Evolutionary conservation across 1,284 basidiomycete genomes (phyloP).

Genomic region (Puccinia polysora): DNA sequence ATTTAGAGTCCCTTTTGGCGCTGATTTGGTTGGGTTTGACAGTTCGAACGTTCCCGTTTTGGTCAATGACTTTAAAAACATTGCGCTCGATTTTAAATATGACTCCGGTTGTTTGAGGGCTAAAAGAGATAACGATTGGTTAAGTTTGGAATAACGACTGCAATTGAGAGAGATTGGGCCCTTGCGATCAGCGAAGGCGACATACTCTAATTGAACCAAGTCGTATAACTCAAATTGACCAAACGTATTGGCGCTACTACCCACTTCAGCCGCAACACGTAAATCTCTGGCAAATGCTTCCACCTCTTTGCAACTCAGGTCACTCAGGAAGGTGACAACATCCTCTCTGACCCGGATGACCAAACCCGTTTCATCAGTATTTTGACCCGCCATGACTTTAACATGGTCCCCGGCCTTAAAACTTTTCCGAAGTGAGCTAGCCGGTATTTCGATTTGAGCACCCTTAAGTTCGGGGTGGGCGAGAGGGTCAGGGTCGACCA

Average conservation of each 20-base stretch:
- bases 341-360: conserved; percentile 75
- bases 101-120: conserved; percentile 86
- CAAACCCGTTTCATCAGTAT: conserved; percentile 89
- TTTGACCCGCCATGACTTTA: conserved; percentile 94
- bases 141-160: too few species aligned
- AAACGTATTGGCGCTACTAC: conserved; percentile 77
- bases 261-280: conserved; percentile 92
- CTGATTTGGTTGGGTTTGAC: conserved; percentile 89
- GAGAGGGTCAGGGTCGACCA: conserved; percentile 53
- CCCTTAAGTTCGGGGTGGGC: conserved; percentile 63
- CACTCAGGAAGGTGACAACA: conserved; percentile 92
- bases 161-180: background rate
- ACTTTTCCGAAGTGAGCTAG: conserved; percentile 81
- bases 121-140: conserved; percentile 52
- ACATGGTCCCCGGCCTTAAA: conserved; percentile 98
- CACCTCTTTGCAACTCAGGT: conserved; percentile 92
- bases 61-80: conserved; percentile 90
- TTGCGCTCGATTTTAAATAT: conserved; percentile 96
- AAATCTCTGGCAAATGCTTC: conserved; percentile 97
- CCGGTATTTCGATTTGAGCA: conserved; percentile 73
- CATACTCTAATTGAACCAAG: conserved; percentile 90
- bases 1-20: conserved; percentile 75
- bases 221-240: conserved; percentile 95
- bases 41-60: conserved; percentile 78
- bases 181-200: too few species aligned